A percentile compares a stretch with the other conserved stretches of the same genome.
phyloP scores from a whole-genome alignment of 306 rosid species.

The Begonia masoniana region DNA sequence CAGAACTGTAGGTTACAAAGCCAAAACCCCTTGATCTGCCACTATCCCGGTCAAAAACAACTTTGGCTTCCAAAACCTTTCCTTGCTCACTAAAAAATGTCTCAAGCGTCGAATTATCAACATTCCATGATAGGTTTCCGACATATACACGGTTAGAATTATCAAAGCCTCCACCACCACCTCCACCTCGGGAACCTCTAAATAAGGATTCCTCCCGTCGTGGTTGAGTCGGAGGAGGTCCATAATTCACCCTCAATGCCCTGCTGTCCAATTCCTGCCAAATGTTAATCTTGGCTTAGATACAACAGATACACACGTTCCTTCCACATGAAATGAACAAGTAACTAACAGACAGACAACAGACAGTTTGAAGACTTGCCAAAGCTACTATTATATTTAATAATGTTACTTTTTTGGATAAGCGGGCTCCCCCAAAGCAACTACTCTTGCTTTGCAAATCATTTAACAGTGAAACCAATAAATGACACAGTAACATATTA shows the following conservation, averaged over 20 bases:
- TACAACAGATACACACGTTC: too few relatives aligned
- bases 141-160: slow-evolving; percentile 55
- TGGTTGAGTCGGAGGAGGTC: slow-evolving; percentile 67
- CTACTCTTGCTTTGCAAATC: too few relatives aligned
- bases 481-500: too few relatives aligned
- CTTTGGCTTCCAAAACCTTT: slow-evolving; percentile 78
- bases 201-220: slow-evolving; percentile 27
- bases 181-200: slow-evolving; percentile 20
- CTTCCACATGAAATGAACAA: too few relatives aligned
- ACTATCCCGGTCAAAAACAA: slow-evolving; percentile 82
- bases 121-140: slow-evolving; percentile 92
- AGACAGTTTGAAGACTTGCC: too few relatives aligned
- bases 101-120: slow-evolving; percentile 63
- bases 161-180: slow-evolving; percentile 1
- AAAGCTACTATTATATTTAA: too few relatives aligned
- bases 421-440: too few relatives aligned
- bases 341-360: too few relatives aligned
- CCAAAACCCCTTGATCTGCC: slow-evolving; percentile 96
- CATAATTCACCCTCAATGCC: slow-evolving; percentile 66
- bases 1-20: slow-evolving; percentile 57
- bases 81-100: slow-evolving; percentile 65
- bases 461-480: too few relatives aligned
- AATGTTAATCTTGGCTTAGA: too few relatives aligned
- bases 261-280: slow-evolving; percentile 72
- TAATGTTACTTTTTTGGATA: too few relatives aligned